phyloP scores from a whole-genome alignment of 176 grass and related monocot species.

The Guadua angustifolia region DNA sequence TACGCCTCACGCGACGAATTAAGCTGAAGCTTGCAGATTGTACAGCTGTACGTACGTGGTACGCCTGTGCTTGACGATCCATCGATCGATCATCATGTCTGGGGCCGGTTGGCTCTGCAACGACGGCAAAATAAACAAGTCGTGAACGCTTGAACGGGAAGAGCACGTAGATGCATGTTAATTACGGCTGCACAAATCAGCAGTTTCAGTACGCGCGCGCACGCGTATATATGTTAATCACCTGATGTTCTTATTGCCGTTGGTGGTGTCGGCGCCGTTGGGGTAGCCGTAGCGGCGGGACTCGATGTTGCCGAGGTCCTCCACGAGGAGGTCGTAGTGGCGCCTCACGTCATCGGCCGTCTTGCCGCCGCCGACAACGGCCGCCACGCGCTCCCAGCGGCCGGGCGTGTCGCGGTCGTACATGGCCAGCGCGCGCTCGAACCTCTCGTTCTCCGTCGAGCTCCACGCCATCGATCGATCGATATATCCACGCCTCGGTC shows the following conservation, averaged over 20 bases:
- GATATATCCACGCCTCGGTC: background rate
- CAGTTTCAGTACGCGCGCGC: background rate
- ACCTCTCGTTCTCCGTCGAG: constrained; percentile 52
- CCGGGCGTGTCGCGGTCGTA: constrained; percentile 52
- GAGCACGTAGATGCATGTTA: background rate
- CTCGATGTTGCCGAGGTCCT: constrained; percentile 52
- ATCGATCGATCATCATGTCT: constrained; percentile 33
- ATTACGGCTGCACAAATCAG: no score
- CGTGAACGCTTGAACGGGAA: background rate
- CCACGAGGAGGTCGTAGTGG: constrained; percentile 50
- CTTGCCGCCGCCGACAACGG: constrained; percentile 55
- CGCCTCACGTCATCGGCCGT: constrained; percentile 60
- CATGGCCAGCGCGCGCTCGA: constrained; percentile 58
- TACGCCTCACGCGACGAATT: background rate
- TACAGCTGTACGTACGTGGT: background rate
- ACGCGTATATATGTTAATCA: background rate
- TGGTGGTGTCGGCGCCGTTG: background rate
- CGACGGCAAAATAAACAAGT: background rate
- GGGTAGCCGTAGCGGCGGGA: constrained; percentile 40
- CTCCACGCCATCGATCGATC: constrained; percentile 51
- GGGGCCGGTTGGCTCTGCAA: constrained; percentile 28
- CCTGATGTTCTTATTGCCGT: constrained; percentile 22
- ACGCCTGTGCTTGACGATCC: background rate
- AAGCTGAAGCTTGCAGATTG: constrained; percentile 29
- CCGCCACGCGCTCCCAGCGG: constrained; percentile 58